phyloP scores from a whole-genome alignment of 1,284 basidiomycete species.

The Fomes fomentarius region DNA sequence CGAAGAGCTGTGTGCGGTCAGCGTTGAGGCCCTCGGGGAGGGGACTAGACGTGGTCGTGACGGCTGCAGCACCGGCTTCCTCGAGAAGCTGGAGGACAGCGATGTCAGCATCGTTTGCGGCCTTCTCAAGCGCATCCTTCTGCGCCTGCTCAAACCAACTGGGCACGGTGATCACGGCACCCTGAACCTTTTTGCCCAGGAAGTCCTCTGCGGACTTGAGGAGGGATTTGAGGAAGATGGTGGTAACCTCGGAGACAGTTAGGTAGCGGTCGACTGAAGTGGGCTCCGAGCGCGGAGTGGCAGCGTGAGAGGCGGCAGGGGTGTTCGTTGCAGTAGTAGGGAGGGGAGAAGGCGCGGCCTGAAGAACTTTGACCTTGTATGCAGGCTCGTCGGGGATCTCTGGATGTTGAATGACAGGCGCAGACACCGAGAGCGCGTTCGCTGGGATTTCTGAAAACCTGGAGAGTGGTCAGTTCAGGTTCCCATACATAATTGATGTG shows the following conservation, averaged over 20 bases:
- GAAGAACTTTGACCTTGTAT: constrained; percentile 85
- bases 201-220: constrained; percentile 92
- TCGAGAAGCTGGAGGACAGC: constrained; percentile 86
- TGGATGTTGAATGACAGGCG: constrained; percentile 79
- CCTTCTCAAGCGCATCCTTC: constrained; percentile 71
- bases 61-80: constrained; percentile 79
- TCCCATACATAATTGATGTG: no score
- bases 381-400: constrained; percentile 75
- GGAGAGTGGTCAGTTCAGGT: not conserved
- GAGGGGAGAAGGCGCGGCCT: constrained; percentile 69
- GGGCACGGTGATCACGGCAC: constrained; percentile 87
- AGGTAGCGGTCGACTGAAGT: constrained; percentile 75
- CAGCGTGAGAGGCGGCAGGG: constrained; percentile 67
- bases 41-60: constrained; percentile 52
- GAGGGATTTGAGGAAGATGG: constrained; percentile 87
- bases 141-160: constrained; percentile 75
- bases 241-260: constrained; percentile 84
- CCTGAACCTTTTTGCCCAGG: constrained; percentile 81
- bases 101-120: constrained; percentile 83
- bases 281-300: constrained; percentile 84
- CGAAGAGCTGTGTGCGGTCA: constrained; percentile 71
- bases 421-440: constrained; percentile 54
- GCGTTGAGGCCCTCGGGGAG: constrained; percentile 46
- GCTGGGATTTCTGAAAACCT: constrained; percentile 80
- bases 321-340: constrained; percentile 57